phyloP scores from a whole-genome alignment of 2,329 filamentous ascomycete species.

The Fusarium abutilonis region DNA sequence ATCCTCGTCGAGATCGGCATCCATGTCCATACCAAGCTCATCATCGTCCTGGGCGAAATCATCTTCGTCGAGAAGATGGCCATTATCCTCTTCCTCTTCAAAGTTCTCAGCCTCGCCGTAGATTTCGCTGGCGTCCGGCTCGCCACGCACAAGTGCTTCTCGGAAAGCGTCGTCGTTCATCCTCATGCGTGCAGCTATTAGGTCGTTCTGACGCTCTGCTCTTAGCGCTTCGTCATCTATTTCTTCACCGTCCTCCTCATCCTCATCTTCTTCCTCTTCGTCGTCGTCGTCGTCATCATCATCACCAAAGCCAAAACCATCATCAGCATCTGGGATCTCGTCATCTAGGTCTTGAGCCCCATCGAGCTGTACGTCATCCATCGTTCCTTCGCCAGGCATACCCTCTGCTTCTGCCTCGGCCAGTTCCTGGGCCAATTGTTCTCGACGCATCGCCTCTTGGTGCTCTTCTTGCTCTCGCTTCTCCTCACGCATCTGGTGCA shows the following conservation, averaged over 20 bases:
- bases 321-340: conserved; percentile 75
- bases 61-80: conserved; percentile 71
- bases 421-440: conserved; percentile 77
- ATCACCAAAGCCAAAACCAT: conserved; percentile 61
- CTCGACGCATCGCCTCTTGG: conserved; percentile 75
- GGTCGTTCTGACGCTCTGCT: conserved; percentile 58
- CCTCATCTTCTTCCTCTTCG: conserved; percentile 53
- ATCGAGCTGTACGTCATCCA: conserved; percentile 67
- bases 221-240: conserved; percentile 54
- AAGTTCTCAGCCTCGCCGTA: conserved; percentile 64
- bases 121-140: conserved; percentile 59
- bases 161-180: conserved; percentile 71
- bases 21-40: conserved; percentile 60
- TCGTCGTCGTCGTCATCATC: conserved; percentile 56
- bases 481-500: conserved; percentile 91
- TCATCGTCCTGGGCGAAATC: conserved; percentile 58
- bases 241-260: conserved; percentile 53
- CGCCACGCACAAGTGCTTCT: conserved; percentile 64
- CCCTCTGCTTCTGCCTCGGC: conserved; percentile 68
- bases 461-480: conserved; percentile 88
- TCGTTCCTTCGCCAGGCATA: conserved; percentile 57
- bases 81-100: conserved; percentile 65
- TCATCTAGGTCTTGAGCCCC: conserved; percentile 72
- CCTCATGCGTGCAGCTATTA: conserved; percentile 62
- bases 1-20: conserved; percentile 75